These are phyloP conservation scores for Yamadazyma conglobata DNA, from an alignment of 1,139 yeast genomes.

Conservation along the genomic window DNA sequence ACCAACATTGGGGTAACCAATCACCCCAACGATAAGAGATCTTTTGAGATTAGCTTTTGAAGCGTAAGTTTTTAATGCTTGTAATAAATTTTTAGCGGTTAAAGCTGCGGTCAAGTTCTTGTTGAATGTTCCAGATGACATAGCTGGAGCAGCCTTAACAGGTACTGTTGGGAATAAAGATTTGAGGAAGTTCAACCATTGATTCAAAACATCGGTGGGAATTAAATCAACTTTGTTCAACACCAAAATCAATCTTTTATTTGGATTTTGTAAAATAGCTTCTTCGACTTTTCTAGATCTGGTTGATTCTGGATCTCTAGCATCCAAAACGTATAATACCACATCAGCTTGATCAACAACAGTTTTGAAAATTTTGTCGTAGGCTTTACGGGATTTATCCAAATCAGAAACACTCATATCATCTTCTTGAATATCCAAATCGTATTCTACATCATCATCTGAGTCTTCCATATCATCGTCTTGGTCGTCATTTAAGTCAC, in stretches of 20 bases:
- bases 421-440: constrained; percentile 38
- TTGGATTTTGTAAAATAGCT: constrained; percentile 71
- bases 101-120: constrained; percentile 69
- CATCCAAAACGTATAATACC: constrained; percentile 86
- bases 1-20: constrained; percentile 93
- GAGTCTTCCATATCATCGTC: constrained; percentile 40
- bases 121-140: constrained; percentile 65
- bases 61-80: constrained; percentile 83
- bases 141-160: constrained; percentile 56
- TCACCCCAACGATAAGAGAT: constrained; percentile 91
- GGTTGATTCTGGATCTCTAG: constrained; percentile 96
- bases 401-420: constrained; percentile 35
- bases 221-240: constrained; percentile 90
- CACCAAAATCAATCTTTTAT: constrained; percentile 80
- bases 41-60: constrained; percentile 80
- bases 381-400: constrained; percentile 89
- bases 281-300: constrained; percentile 90
- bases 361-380: constrained; percentile 79
- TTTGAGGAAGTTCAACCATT: constrained; percentile 80
- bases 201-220: constrained; percentile 76
- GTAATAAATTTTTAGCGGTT: constrained; percentile 72
- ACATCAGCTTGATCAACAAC: constrained; percentile 90
- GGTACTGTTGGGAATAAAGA: constrained; percentile 91
- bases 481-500: constrained; percentile 44
- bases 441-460: constrained; percentile 49